phyloP scores from a whole-genome alignment of 306 rosid species.

The Mucuna pruriens region DNA sequence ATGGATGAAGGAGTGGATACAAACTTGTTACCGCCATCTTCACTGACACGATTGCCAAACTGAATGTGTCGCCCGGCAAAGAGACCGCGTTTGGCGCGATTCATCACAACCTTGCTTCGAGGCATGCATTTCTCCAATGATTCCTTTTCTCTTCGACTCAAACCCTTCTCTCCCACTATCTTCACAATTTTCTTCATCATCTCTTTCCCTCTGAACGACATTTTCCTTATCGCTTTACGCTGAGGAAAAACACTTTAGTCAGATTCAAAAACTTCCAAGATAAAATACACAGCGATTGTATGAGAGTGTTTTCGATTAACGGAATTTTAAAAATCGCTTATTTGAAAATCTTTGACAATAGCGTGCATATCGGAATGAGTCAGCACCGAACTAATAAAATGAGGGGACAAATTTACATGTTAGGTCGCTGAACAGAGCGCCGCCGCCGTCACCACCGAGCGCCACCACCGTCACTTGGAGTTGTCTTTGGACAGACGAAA shows the following conservation, averaged over 20 bases:
- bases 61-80: conserved; percentile 90
- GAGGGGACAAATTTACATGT: background rate
- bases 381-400: background rate
- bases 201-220: conserved; percentile 86
- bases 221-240: conserved; percentile 22
- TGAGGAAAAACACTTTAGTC: background rate
- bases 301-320: background rate
- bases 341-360: background rate
- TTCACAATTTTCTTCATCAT: conserved; percentile 79
- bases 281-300: background rate
- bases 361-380: background rate
- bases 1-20: conserved; percentile 23
- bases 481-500: background rate
- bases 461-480: conserved; percentile 6
- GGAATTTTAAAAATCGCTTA: background rate
- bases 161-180: conserved; percentile 73
- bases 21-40: conserved; percentile 97
- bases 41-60: conserved; percentile 84
- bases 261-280: background rate
- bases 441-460: conserved; percentile 17
- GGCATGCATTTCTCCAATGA: conserved; percentile 75
- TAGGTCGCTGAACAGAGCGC: background rate
- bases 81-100: conserved; percentile 88
- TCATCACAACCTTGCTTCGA: conserved; percentile 72
- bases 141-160: conserved; percentile 65